phyloP scores from a whole-genome alignment of 106 monocot genomes.

The Acorus gramineus region DNA sequence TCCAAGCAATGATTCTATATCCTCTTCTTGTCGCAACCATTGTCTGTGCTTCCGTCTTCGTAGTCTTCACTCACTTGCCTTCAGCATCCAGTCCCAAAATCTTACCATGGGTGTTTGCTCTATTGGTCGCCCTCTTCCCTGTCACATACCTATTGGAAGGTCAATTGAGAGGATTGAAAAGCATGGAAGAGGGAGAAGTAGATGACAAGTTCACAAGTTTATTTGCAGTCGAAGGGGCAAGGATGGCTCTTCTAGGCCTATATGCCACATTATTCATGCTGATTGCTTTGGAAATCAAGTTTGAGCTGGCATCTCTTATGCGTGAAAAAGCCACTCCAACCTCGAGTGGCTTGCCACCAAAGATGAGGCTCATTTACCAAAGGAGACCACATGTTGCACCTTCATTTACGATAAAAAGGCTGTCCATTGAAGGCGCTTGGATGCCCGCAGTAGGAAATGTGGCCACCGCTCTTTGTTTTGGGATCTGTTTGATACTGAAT shows the following conservation, averaged over 20 bases:
- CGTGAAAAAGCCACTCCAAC: slow-evolving; percentile 44
- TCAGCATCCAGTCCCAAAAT: slow-evolving; percentile 82
- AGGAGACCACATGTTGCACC: slow-evolving; percentile 63
- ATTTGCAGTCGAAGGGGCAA: slow-evolving; percentile 82
- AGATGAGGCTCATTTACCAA: slow-evolving; percentile 64
- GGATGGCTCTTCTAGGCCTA: slow-evolving; percentile 85
- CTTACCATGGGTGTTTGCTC: slow-evolving; percentile 94
- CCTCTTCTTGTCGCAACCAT: slow-evolving; percentile 69
- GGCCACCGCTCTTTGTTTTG: slow-evolving; percentile 72
- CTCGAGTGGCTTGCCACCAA: slow-evolving; percentile 40
- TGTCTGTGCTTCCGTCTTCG: slow-evolving; percentile 67
- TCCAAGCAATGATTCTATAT: slow-evolving; percentile 63
- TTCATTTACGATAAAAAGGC: slow-evolving; percentile 81
- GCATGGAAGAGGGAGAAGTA: slow-evolving; percentile 49
- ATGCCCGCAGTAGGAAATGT: slow-evolving; percentile 96
- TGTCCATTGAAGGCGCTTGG: slow-evolving; percentile 90
- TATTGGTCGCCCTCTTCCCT: slow-evolving; percentile 80
- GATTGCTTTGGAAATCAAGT: slow-evolving; percentile 74
- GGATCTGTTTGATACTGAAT: slow-evolving; percentile 76
- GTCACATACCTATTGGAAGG: slow-evolving; percentile 93
- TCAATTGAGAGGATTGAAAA: slow-evolving; percentile 53
- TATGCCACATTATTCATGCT: slow-evolving; percentile 89
- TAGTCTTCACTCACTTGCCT: slow-evolving; percentile 82
- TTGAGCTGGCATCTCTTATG: slow-evolving; percentile 69
- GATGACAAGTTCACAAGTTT: slow-evolving; percentile 51